These are phyloP conservation scores for Umbelopsis ramanniana DNA, from an alignment of 192 early-diverging fungal species.

Conservation along the genomic window DNA sequence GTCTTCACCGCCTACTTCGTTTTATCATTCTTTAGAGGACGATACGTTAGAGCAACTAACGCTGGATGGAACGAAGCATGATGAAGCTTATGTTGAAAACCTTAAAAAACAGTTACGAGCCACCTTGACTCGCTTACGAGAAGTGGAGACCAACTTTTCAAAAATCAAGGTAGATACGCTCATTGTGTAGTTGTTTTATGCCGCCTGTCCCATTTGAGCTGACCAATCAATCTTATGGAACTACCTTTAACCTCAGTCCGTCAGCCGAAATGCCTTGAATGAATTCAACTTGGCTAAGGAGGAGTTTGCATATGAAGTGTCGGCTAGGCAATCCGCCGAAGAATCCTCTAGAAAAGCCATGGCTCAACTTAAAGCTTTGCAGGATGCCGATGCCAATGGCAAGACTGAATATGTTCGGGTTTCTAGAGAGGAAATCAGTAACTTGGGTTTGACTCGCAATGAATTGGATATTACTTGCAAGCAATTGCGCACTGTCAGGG, in stretches of 20 bases:
- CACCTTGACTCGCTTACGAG: slow-evolving; percentile 27
- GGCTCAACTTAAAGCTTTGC: slow-evolving; percentile 25
- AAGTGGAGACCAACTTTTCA: slow-evolving; percentile 31
- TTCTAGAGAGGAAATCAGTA: slow-evolving; percentile 30
- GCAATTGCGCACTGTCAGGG: background rate
- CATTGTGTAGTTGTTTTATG: background rate
- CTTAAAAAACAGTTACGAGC: slow-evolving; percentile 30
- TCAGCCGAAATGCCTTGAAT: slow-evolving; percentile 45
- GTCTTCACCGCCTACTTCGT: background rate
- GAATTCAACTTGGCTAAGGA: slow-evolving; percentile 50
- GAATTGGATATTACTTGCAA: slow-evolving; percentile 24
- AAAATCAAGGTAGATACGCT: slow-evolving; percentile 39
- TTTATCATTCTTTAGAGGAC: slow-evolving; percentile 8
- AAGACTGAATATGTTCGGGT: slow-evolving; percentile 1
- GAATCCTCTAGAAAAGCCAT: slow-evolving; percentile 32
- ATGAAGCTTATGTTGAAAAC: slow-evolving; percentile 17
- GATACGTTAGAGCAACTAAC: background rate
- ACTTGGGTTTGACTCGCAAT: slow-evolving; percentile 26
- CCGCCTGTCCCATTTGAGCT: background rate
- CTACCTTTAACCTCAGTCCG: slow-evolving; percentile 27
- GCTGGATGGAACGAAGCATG: background rate
- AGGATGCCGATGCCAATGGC: slow-evolving; percentile 27
- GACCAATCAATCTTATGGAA: background rate
- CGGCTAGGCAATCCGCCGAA: slow-evolving; percentile 40
- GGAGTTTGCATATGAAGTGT: slow-evolving; percentile 40